A percentile compares a stretch with the other conserved stretches of the same genome.
phyloP scores from a whole-genome alignment of 2,329 filamentous ascomycete species.

The Penicillium sclerotiorum region DNA sequence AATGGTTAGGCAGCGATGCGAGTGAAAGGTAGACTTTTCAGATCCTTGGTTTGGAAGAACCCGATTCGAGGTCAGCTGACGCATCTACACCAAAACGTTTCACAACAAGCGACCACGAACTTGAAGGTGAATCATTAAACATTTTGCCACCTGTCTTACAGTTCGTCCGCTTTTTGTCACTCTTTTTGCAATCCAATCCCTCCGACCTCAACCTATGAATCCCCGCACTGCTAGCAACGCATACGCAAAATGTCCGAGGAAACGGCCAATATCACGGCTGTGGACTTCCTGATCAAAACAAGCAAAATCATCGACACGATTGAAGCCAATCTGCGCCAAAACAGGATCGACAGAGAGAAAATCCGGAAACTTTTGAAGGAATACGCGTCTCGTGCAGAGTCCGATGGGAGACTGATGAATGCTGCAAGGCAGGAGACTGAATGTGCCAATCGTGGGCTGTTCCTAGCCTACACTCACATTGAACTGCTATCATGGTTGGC shows the following conservation, averaged over 20 bases:
- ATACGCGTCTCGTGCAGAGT: conserved; percentile 19
- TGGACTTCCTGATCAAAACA: neutral
- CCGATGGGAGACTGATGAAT: conserved; percentile 17
- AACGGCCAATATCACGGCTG: neutral
- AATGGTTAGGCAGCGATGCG: too few species aligned
- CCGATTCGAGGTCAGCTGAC: neutral
- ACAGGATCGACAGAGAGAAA: conserved; percentile 15
- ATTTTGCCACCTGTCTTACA: neutral
- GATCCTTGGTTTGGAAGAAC: neutral
- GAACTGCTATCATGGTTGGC: conserved; percentile 13
- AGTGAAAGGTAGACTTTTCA: neutral
- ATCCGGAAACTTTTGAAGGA: conserved; percentile 16
- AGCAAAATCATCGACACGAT: conserved; percentile 1
- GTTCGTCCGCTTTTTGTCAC: neutral
- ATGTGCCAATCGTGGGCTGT: conserved; percentile 13
- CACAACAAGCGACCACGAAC: too few species aligned
- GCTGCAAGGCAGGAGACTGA: conserved; percentile 7
- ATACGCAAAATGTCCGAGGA: neutral
- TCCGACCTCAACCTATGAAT: neutral
- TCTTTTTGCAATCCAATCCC: neutral
- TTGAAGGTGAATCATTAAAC: too few species aligned
- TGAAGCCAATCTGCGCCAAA: conserved; percentile 11
- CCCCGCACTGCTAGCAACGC: too few species aligned
- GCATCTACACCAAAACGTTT: too few species aligned
- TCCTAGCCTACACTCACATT: conserved; percentile 17